These are phyloP conservation scores for Polyporus tsugae DNA, from an alignment of 1,284 basidiomycete species.

Conservation along the genomic window DNA sequence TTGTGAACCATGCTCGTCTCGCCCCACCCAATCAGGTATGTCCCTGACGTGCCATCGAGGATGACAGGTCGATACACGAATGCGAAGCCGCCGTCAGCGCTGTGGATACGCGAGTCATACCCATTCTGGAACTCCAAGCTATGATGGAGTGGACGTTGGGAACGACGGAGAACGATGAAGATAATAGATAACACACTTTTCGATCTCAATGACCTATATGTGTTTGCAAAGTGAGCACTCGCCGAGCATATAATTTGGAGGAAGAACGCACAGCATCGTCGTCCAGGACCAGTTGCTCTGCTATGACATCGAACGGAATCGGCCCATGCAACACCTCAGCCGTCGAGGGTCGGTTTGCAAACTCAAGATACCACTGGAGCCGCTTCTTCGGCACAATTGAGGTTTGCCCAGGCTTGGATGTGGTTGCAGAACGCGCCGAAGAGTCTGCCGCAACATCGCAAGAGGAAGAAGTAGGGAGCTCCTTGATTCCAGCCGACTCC, in stretches of 20 bases:
- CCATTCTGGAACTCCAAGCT: constrained; percentile 46
- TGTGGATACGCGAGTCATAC: constrained; percentile 49
- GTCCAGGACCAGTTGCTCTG: constrained; percentile 32
- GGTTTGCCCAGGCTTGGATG: neutral
- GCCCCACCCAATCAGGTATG: constrained; percentile 63
- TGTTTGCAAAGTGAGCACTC: neutral
- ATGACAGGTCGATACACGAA: constrained; percentile 63
- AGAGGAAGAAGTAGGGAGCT: neutral
- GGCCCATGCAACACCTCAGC: constrained; percentile 24
- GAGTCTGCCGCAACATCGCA: constrained; percentile 7
- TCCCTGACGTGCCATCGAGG: constrained; percentile 52
- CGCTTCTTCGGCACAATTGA: constrained; percentile 15
- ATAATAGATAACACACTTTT: constrained; percentile 12
- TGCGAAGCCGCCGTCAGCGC: constrained; percentile 44
- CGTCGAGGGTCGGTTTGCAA: constrained; percentile 33
- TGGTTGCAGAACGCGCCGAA: neutral
- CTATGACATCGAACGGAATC: constrained; percentile 28
- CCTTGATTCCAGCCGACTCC: neutral
- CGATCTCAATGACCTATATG: constrained; percentile 15
- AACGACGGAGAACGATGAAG: no score
- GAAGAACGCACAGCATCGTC: constrained; percentile 29
- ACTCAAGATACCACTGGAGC: constrained; percentile 38
- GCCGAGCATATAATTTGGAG: neutral
- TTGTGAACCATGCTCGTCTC: constrained; percentile 45
- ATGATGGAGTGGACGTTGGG: neutral